A percentile compares a stretch with the other conserved stretches of the same genome.
Evolutionary conservation across 2,329 filamentous ascomycete genomes (phyloP).

Genomic region (Nothophaeocryptopus gaeumannii): DNA sequence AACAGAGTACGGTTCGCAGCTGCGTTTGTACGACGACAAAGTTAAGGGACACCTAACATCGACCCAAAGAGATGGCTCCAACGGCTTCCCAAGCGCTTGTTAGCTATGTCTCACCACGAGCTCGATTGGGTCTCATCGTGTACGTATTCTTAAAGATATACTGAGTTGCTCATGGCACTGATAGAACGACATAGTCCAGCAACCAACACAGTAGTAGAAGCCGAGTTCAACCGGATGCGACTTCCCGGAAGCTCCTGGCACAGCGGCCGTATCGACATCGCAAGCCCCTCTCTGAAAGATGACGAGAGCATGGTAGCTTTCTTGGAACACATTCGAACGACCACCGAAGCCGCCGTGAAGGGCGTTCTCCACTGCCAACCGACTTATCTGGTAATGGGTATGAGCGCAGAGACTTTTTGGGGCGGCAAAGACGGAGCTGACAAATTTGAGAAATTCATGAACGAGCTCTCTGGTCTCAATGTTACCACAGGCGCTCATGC

Average conservation of each 20-base stretch:
- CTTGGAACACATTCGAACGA: slow-evolving; percentile 6
- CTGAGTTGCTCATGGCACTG: neutral
- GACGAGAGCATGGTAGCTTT: slow-evolving; percentile 14
- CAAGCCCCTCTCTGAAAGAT: slow-evolving; percentile 8
- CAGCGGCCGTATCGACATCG: slow-evolving; percentile 13
- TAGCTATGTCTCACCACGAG: slow-evolving; percentile 12
- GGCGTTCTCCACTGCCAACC: slow-evolving; percentile 12
- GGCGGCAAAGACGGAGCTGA: slow-evolving; percentile 10
- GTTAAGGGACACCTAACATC: too few relatives aligned
- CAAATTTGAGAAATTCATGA: slow-evolving; percentile 13
- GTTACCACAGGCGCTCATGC: slow-evolving; percentile 17
- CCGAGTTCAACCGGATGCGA: slow-evolving; percentile 11
- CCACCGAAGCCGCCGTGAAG: slow-evolving; percentile 8
- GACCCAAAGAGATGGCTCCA: neutral
- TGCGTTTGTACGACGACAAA: too few relatives aligned
- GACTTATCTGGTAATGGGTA: slow-evolving; percentile 13
- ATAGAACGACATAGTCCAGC: slow-evolving; percentile 1
- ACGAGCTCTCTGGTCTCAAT: slow-evolving; percentile 9
- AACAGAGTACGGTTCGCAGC: too few relatives aligned
- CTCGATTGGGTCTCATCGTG: slow-evolving; percentile 14
- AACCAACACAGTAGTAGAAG: slow-evolving; percentile 16
- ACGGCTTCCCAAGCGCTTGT: slow-evolving; percentile 4
- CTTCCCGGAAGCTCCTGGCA: slow-evolving; percentile 6
- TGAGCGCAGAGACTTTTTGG: slow-evolving; percentile 17
- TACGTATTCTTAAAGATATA: neutral